Percentiles rank a stretch among this genome's conserved stretches.
Conservation (phyloP, 768 basidiomycete species). For the Inosperma sp. region DNA sequence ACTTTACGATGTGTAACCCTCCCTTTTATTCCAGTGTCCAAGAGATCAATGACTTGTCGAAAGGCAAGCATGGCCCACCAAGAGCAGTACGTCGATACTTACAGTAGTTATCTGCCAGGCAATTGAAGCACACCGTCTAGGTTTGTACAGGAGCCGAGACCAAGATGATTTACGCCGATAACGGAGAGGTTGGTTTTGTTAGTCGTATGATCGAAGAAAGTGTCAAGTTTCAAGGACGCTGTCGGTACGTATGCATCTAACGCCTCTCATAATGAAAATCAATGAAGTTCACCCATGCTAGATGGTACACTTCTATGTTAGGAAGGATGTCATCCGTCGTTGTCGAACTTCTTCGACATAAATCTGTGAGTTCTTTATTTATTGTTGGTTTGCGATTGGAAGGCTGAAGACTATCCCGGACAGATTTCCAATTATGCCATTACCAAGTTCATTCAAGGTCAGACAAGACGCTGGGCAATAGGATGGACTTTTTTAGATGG, state of each 20-base stretch:
- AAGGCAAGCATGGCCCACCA: constrained; percentile 60
- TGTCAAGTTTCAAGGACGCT: constrained; percentile 40
- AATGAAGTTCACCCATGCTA: constrained; percentile 22
- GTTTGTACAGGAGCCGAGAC: constrained; percentile 80
- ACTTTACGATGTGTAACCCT: constrained; percentile 94
- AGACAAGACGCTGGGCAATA: constrained; percentile 88
- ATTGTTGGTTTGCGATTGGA: constrained; percentile 1
- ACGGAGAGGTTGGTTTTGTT: constrained; percentile 84
- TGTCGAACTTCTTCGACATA: constrained; percentile 47
- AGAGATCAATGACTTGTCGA: constrained; percentile 58
- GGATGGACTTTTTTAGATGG: constrained; percentile 73
- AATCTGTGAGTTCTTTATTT: constrained; percentile 26
- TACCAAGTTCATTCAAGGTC: constrained; percentile 78
- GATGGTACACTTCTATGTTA: constrained; percentile 93
- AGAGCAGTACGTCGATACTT: constrained; percentile 52
- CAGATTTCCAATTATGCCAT: constrained; percentile 87
- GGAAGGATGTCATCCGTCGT: constrained; percentile 78
- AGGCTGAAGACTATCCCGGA: not conserved
- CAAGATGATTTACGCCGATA: constrained; percentile 80
- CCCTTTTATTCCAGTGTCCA: constrained; percentile 82
- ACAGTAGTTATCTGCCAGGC: not conserved
- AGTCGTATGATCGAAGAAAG: constrained; percentile 75
- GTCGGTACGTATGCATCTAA: constrained; percentile 49
- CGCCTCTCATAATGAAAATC: not conserved
- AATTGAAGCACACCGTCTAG: constrained; percentile 37